Evolutionary conservation across 2,329 filamentous ascomycete species (phyloP), one percentile per base, ranked within the genome.

Genomic region (Sporothrix humicola): DNA sequence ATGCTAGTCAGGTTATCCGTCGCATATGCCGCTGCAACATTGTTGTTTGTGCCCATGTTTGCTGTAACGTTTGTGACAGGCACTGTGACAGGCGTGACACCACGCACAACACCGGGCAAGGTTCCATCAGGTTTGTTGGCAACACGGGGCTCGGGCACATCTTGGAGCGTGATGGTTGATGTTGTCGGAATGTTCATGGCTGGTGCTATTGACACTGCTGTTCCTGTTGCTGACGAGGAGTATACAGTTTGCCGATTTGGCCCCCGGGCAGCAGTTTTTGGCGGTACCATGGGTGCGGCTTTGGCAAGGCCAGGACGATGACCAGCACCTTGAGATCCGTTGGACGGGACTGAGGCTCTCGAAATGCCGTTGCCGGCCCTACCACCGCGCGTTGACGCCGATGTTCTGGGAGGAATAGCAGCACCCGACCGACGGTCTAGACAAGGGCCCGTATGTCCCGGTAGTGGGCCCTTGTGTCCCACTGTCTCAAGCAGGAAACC

Each of bases 81-180:
- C 46, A 52, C 26, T 48, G 58, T 59, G 23, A n/a, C 44, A 71
- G 23, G 26, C 6, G 56, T 54, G 69, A 37, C 58, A 61, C 56
- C 46, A 31, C 56, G 23, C 23, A 59, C 23, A 15, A 58, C 54
- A 13, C 69, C 20, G 15, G 37, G 26, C 17, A 69, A 37, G 48
- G 66, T n/a, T 26, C 31, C 17, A 10, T 15, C 54, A 31, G 54
- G 54, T 17, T 31, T 54, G 42, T 31, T 54, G 42, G 42, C 42
- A 10, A 12, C 69, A 59, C 69, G 3, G 20, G n/a, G 12, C 26
- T 37, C 69, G 42, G 23, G n/a, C 13, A 20, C n/a, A 37, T 46
- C 13, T 26, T 23, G 20, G 9, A 12, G 20, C 54, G 15, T 23
- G n/a, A 23, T 26, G 12, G 37, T 17, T 26, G 42, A 13, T 44